Conservation (phyloP, 1,139 yeast genomes). For the Candida albicans region DNA sequence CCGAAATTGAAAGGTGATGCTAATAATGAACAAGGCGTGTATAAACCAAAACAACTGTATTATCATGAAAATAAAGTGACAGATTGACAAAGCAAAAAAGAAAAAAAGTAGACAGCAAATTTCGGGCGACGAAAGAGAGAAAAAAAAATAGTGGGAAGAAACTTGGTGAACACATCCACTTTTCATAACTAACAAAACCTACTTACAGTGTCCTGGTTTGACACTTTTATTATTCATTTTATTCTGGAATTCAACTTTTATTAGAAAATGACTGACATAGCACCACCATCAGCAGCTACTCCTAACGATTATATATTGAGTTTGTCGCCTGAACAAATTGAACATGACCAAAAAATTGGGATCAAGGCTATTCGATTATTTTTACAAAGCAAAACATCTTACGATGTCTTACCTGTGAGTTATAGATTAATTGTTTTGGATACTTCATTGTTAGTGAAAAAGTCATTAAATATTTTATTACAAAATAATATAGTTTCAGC, state of each 20-base stretch:
- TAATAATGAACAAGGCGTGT: no score
- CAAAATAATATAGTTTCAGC: slow-evolving; percentile 96
- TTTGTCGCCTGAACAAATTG: slow-evolving; percentile 44
- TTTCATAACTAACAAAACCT: no score
- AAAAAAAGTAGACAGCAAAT: neutral
- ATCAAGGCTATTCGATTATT: slow-evolving; percentile 79
- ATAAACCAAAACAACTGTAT: no score
- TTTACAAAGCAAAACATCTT: slow-evolving; percentile 86
- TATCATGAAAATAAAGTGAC: no score
- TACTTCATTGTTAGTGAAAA: slow-evolving; percentile 85
- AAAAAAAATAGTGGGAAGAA: neutral
- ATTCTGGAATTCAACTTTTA: neutral
- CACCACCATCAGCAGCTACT: slow-evolving; percentile 23
- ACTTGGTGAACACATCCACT: no score
- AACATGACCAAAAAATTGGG: slow-evolving; percentile 64
- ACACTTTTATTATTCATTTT: no score
- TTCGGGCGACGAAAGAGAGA: neutral
- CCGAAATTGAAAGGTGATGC: no score
- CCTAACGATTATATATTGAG: slow-evolving; percentile 48
- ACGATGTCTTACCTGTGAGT: slow-evolving; percentile 95
- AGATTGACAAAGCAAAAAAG: neutral
- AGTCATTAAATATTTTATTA: slow-evolving; percentile 82
- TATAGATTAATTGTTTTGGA: slow-evolving; percentile 92
- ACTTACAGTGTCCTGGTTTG: no score
- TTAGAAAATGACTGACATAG: slow-evolving; percentile 12